phyloP scores from a whole-genome alignment of 352 stramenopile species.

The Globisporangium apiculatum region DNA sequence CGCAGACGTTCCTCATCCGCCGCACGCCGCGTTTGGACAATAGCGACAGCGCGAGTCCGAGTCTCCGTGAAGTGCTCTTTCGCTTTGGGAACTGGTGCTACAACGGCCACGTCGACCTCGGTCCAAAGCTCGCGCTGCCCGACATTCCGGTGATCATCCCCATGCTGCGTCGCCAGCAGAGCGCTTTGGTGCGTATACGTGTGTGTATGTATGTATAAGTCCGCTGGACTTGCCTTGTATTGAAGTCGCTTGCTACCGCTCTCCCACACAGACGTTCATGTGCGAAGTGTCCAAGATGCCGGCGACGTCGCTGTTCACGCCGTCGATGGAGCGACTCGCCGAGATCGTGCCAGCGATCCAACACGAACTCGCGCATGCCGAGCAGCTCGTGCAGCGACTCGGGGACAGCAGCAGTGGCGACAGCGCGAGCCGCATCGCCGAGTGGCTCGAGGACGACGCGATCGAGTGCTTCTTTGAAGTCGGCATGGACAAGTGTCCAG shows the following conservation, averaged over 20 bases:
- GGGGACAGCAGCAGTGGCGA: slow-evolving; percentile 34
- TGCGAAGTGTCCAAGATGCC: slow-evolving; percentile 89
- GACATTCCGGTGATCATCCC: slow-evolving; percentile 94
- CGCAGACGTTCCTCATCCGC: slow-evolving; percentile 81
- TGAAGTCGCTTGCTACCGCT: background rate
- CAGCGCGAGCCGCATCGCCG: slow-evolving; percentile 33
- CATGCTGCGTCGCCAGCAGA: slow-evolving; percentile 90
- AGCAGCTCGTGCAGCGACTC: slow-evolving; percentile 78
- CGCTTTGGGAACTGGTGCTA: slow-evolving; percentile 95
- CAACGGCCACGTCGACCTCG: slow-evolving; percentile 89
- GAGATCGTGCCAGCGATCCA: slow-evolving; percentile 79
- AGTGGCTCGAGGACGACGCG: slow-evolving; percentile 89
- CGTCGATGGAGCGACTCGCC: slow-evolving; percentile 84
- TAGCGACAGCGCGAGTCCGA: slow-evolving; percentile 15
- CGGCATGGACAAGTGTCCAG: slow-evolving; percentile 56
- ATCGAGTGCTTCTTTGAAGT: slow-evolving; percentile 93
- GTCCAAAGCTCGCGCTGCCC: slow-evolving; percentile 78
- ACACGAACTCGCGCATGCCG: slow-evolving; percentile 73
- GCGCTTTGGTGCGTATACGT: slow-evolving; percentile 48
- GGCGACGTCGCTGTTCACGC: slow-evolving; percentile 83
- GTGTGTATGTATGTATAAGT: background rate
- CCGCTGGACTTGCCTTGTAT: background rate
- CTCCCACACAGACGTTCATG: slow-evolving; percentile 70
- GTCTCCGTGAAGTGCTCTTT: slow-evolving; percentile 90
- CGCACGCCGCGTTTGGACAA: slow-evolving; percentile 39